A percentile compares a stretch with the other conserved stretches of the same genome.
phyloP scores from a whole-genome alignment of 75 land plant species.

The Cryptomeria japonica region DNA sequence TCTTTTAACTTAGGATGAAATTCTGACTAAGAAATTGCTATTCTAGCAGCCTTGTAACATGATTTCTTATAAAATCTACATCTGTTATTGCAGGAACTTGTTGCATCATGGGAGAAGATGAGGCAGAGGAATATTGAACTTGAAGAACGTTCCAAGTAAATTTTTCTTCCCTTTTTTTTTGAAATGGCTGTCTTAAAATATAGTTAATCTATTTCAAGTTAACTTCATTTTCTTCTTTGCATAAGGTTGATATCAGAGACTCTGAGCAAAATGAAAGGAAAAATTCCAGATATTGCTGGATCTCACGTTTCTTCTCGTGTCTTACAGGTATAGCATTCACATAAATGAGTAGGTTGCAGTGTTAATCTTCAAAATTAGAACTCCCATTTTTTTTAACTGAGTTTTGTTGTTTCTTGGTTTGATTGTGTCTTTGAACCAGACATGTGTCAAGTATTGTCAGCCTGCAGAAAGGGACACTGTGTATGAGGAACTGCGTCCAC shows the following conservation, averaged over 20 bases:
- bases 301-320: constrained; percentile 89
- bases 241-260: constrained; percentile 68
- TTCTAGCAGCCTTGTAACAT: not conserved
- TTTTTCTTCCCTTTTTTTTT: not conserved
- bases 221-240: not conserved
- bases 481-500: constrained; percentile 88
- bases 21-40: not conserved
- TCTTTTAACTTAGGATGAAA: not conserved
- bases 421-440: constrained; percentile 32
- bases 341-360: not conserved
- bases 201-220: not conserved
- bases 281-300: constrained; percentile 73
- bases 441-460: constrained; percentile 87
- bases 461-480: constrained; percentile 71
- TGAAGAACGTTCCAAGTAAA: constrained; percentile 76
- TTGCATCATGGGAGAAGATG: constrained; percentile 84
- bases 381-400: not conserved
- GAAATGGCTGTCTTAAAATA: not conserved
- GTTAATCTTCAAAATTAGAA: not conserved
- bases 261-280: constrained; percentile 85
- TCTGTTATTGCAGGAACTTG: constrained; percentile 59
- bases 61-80: not conserved
- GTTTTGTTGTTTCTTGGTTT: constrained; percentile 6
- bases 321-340: constrained; percentile 54
- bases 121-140: constrained; percentile 57